Evolutionary conservation across 2,329 filamentous ascomycete genomes (phyloP).

Genomic region (Alternaria incomplexa): DNA sequence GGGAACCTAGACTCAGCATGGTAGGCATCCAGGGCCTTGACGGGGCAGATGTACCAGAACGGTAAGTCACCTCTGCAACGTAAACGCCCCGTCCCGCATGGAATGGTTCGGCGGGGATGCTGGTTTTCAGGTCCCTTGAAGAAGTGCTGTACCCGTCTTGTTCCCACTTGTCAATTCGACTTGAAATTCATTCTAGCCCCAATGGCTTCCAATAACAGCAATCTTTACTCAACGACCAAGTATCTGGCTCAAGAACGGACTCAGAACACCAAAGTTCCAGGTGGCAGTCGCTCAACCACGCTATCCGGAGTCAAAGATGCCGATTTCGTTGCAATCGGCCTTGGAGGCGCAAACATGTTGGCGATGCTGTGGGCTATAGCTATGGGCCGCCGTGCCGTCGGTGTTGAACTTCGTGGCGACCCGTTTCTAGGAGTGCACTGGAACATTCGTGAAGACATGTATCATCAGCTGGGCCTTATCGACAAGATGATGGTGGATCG

Average conservation of each 20-base stretch:
- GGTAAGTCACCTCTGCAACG: neutral
- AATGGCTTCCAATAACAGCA: conserved; percentile 1
- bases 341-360: conserved; percentile 24
- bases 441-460: conserved; percentile 27
- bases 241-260: conserved; percentile 10
- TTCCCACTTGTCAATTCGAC: neutral
- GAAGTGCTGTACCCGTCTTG: neutral
- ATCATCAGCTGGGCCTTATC: conserved; percentile 25
- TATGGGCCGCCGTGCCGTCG: conserved; percentile 19
- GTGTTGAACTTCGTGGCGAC: conserved; percentile 22
- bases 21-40: neutral
- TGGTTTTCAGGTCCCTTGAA: neutral
- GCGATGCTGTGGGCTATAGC: conserved; percentile 25
- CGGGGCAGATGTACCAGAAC: neutral
- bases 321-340: conserved; percentile 23
- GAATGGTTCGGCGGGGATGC: neutral
- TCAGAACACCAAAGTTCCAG: conserved; percentile 1
- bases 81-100: neutral
- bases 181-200: neutral
- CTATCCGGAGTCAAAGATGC: conserved; percentile 21
- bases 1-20: conserved; percentile 1
- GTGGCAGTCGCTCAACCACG: conserved; percentile 4
- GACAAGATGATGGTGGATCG: conserved; percentile 25
- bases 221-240: conserved; percentile 1
- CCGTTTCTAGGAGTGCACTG: conserved; percentile 27